Base-by-base conservation (phyloP, 2,329 filamentous ascomycete species). In the Anisogramma anomala region DNA sequence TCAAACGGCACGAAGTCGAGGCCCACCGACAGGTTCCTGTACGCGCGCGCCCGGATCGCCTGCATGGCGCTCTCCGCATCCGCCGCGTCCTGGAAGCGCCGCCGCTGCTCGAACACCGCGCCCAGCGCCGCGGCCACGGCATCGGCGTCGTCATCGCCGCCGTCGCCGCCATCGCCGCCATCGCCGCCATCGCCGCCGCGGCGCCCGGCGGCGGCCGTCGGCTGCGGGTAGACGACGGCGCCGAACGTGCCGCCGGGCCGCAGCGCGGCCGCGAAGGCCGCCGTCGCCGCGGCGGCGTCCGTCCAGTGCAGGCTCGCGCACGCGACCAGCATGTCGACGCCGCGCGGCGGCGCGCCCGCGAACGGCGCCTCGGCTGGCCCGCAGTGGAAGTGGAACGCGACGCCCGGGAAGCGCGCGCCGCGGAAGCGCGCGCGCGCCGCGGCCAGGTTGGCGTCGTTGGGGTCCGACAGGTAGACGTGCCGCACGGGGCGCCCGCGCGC, bases 261-360 rank as follows among this genome's bases (percentile, higher is more conserved):
- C 8, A 46, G 30, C n/a, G 38, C 40, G n/a, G 22, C 20, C 20
- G 38, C 38, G 14, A 43, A 26, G 17, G 34, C 43, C 3, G 8
- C 26, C 17, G 41, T 46, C 15, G 44, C 33, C 19, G 17, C 25
- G 6, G 39, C 40, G 18, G 41, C 30, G 19, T 46, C 44, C 6
- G 36, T 46, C 30, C 27, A 46, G 20, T 46, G 44, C 9, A 46
- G 35, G 15, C 40, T 42, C 32, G 36, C 44, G 23, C 44, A 46
- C 3, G 44, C 32, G 14, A 43, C 37, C 18, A 31, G 30, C 44
- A 46, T 43, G 14, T 46, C 44, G 15, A 43, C 25, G 6, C 41
- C 43, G 2, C 15, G 17, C 0, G 36, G 36, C 15, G 22, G n/a
- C 10, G 43, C 32, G 11, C 18, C 38, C 5, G 38, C 31, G 31